Conservation (phyloP, 1,284 basidiomycete species). For the Leccinum insolens region DNA sequence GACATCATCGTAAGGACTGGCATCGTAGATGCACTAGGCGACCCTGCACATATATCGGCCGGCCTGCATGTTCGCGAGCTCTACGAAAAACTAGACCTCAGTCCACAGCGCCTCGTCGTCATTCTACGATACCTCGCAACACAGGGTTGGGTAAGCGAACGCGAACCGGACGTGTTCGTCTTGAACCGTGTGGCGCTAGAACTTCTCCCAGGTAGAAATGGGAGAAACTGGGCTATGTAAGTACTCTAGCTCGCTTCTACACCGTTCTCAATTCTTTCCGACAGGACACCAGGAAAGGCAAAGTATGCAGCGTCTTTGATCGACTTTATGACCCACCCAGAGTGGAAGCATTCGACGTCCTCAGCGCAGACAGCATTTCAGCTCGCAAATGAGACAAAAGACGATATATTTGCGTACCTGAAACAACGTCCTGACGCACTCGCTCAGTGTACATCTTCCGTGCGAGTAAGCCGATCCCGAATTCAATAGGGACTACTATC, state of each 20-base stretch:
- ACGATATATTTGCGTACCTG: constrained; percentile 21
- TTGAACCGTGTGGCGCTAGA: constrained; percentile 28
- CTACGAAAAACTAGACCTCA: constrained; percentile 23
- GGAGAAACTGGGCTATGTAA: constrained; percentile 27
- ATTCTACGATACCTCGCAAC: constrained; percentile 26
- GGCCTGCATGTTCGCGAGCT: constrained; percentile 21
- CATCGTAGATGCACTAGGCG: constrained; percentile 23
- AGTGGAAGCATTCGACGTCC: constrained; percentile 28
- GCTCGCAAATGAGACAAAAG: constrained; percentile 22
- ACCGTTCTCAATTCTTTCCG: neutral
- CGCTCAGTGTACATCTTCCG: constrained; percentile 7
- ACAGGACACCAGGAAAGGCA: constrained; percentile 26
- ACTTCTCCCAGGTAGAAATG: constrained; percentile 22
- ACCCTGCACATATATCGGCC: constrained; percentile 2
- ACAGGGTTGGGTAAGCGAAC: constrained; percentile 30
- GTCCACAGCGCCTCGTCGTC: constrained; percentile 18
- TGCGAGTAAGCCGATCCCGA: constrained; percentile 3
- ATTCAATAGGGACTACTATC: neutral
- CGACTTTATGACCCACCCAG: constrained; percentile 23
- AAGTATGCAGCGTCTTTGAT: constrained; percentile 21
- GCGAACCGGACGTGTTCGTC: constrained; percentile 19
- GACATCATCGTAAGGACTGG: constrained; percentile 28
- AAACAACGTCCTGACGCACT: constrained; percentile 2
- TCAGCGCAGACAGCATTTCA: constrained; percentile 28
- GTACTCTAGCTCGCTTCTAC: neutral